Percentiles rank a stretch among this genome's conserved stretches.
Evolutionary conservation across 2,329 filamentous ascomycete species (phyloP).

Genomic region (Phialophora chinensis): DNA sequence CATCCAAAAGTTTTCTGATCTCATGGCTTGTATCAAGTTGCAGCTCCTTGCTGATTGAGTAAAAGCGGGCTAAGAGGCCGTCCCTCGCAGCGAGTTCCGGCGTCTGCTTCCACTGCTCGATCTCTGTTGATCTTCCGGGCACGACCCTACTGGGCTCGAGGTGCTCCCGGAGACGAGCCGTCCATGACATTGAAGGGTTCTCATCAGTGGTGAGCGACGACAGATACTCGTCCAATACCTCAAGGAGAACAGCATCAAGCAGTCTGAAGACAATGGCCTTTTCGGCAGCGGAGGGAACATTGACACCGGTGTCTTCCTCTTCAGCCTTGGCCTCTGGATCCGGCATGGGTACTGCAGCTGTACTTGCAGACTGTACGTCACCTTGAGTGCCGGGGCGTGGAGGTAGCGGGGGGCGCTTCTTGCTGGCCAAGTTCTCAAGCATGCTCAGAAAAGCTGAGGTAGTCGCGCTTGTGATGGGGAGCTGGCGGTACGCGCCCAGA

Average conservation of each 20-base stretch:
- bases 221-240: constrained; percentile 65
- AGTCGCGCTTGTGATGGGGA: constrained; percentile 60
- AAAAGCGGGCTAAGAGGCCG: constrained; percentile 62
- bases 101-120: constrained; percentile 57
- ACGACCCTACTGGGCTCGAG: constrained; percentile 59
- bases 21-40: constrained; percentile 26
- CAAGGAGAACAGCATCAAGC: constrained; percentile 67
- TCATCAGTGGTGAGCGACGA: constrained; percentile 31
- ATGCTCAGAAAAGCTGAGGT: constrained; percentile 64
- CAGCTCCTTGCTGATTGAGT: constrained; percentile 26
- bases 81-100: constrained; percentile 59
- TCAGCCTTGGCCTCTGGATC: constrained; percentile 63
- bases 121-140: constrained; percentile 56
- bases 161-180: constrained; percentile 62
- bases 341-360: constrained; percentile 45
- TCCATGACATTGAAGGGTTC: constrained; percentile 48
- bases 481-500: constrained; percentile 63
- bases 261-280: constrained; percentile 59
- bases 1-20: constrained; percentile 28
- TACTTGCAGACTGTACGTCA: constrained; percentile 39
- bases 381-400: constrained; percentile 55
- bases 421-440: constrained; percentile 62
- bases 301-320: constrained; percentile 57
- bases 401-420: constrained; percentile 65
- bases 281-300: constrained; percentile 56